A percentile compares a stretch with the other conserved stretches of the same genome.
Conservation (phyloP, 2,329 filamentous ascomycete genomes). For the Cyphellophora europaea region DNA sequence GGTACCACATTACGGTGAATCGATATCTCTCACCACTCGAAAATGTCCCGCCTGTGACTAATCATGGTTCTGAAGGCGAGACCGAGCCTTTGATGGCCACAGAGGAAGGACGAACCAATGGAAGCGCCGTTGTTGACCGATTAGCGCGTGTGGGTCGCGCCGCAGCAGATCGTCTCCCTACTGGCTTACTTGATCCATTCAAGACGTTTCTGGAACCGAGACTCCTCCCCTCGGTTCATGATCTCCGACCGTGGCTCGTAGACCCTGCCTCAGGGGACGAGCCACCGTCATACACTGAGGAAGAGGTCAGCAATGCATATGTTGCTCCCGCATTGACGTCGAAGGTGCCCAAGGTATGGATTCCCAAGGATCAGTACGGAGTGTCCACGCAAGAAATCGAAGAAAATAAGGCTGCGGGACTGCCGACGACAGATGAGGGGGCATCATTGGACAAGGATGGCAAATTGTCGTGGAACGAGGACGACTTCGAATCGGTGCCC, state of each 20-base stretch:
- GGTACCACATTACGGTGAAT: slow-evolving; percentile 58
- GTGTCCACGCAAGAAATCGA: slow-evolving; percentile 71
- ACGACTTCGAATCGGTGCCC: slow-evolving; percentile 26
- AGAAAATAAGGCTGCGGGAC: slow-evolving; percentile 61
- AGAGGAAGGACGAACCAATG: not conserved
- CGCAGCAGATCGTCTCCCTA: slow-evolving; percentile 8
- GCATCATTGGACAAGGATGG: slow-evolving; percentile 62
- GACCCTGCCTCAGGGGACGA: slow-evolving; percentile 49
- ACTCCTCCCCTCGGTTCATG: slow-evolving; percentile 14
- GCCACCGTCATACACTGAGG: slow-evolving; percentile 59
- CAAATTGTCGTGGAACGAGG: slow-evolving; percentile 50
- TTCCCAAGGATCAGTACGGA: slow-evolving; percentile 64
- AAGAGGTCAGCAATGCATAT: slow-evolving; percentile 59
- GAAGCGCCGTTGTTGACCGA: slow-evolving; percentile 3
- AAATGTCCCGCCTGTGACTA: slow-evolving; percentile 64
- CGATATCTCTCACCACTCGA: slow-evolving; percentile 35
- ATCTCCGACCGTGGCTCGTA: slow-evolving; percentile 17
- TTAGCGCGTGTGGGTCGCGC: slow-evolving; percentile 7
- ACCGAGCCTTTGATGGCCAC: not conserved
- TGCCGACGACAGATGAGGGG: slow-evolving; percentile 71
- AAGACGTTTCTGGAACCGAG: slow-evolving; percentile 45
- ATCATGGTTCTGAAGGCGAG: slow-evolving; percentile 21
- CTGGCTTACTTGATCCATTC: slow-evolving; percentile 64
- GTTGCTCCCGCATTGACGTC: slow-evolving; percentile 61
- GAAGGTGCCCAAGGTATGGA: slow-evolving; percentile 63